A percentile compares a stretch with the other conserved stretches of the same genome.
These are phyloP conservation scores for Botrytis deweyae DNA, from an alignment of 2,329 filamentous ascomycete genomes.

Conservation along the genomic window DNA sequence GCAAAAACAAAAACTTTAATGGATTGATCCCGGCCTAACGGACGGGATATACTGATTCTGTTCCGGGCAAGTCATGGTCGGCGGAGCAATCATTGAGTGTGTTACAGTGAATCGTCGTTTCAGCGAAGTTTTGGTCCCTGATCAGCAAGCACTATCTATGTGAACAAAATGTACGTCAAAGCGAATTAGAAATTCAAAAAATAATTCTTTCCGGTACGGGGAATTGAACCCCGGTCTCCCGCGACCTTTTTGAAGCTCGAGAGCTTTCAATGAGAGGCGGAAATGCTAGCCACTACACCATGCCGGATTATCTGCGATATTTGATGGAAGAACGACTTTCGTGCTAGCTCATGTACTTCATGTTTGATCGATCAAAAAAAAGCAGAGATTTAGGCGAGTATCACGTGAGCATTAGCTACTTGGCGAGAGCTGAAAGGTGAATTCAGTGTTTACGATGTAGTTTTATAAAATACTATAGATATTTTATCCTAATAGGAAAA, in stretches of 20 bases:
- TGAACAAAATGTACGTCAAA: not conserved
- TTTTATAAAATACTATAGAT: not conserved
- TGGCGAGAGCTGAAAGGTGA: not conserved
- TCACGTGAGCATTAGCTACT: not conserved
- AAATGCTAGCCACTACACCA: slow-evolving; percentile 19
- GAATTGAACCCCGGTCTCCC: slow-evolving; percentile 5
- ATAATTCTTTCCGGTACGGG: not conserved
- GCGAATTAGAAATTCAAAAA: fast-evolving
- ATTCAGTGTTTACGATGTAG: not conserved
- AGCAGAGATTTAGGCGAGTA: not conserved
- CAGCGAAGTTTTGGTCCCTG: not conserved
- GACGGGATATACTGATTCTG: not conserved
- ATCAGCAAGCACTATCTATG: not conserved
- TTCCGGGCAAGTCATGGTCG: not conserved
- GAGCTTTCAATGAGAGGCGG: not conserved
- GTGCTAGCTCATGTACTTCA: not conserved
- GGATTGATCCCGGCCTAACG: not conserved
- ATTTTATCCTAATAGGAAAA: not conserved
- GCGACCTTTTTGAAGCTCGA: not conserved
- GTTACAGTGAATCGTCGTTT: not conserved
- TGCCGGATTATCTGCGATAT: not conserved
- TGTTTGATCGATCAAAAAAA: not conserved
- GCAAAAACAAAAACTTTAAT: not conserved
- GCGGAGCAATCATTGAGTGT: not conserved
- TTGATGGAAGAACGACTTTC: fast-evolving